Conservation (phyloP, 805 yeast genomes). For the Starmerella etchellsii region DNA sequence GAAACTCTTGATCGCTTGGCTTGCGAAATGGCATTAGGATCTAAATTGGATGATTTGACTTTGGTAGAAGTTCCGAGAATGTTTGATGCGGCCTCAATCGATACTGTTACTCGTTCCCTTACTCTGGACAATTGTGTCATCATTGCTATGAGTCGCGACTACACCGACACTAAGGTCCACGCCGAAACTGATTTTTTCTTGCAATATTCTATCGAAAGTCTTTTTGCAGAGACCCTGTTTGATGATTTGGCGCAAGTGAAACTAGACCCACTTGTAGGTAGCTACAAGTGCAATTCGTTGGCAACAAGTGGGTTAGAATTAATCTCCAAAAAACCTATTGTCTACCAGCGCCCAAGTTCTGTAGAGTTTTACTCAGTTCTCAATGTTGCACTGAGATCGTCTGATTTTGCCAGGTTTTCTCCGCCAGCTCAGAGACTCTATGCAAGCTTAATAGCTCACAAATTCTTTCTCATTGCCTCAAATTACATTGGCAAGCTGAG, state of each 20-base stretch:
- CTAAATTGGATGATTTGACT: not conserved
- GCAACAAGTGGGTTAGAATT: not conserved
- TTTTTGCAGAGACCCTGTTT: not conserved
- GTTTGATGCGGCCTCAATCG: not conserved
- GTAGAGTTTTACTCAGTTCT: not conserved
- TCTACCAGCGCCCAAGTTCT: not conserved
- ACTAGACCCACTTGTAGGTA: not conserved
- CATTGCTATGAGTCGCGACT: not conserved
- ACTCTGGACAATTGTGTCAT: not conserved
- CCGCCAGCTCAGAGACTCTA: not conserved
- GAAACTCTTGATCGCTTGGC: not conserved
- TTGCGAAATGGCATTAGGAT: not conserved
- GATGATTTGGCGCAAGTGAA: not conserved
- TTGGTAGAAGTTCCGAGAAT: not conserved
- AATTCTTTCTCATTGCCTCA: not conserved
- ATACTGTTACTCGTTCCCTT: not conserved
- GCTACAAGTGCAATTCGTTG: not conserved
- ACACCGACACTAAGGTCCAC: not conserved
- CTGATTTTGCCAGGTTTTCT: not conserved
- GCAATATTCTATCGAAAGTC: not conserved
- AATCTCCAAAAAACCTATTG: not conserved
- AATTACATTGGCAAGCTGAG: not conserved
- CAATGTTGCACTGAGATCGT: not conserved
- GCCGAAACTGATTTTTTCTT: not conserved
- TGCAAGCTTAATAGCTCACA: not conserved